Evolutionary conservation across 768 basidiomycete species (phyloP).

Genomic region (Kwoniella dendrophila): DNA sequence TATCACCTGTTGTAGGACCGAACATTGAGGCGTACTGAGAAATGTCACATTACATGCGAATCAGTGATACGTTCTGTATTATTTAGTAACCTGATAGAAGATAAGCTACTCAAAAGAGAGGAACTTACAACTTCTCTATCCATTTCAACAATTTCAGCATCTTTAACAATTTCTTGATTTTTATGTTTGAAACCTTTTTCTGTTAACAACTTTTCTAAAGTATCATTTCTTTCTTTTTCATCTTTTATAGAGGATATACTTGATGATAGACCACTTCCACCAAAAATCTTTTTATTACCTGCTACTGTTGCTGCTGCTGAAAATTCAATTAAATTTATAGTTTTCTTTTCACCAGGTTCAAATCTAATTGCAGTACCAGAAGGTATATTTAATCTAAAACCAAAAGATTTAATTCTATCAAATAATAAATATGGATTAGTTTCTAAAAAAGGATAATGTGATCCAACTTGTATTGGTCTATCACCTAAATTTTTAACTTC

Average conservation of each 20-base stretch:
- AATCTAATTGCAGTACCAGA: slow-evolving; percentile 95
- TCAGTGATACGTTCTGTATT: too few relatives aligned
- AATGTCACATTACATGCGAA: neutral
- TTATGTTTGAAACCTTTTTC: slow-evolving; percentile 69
- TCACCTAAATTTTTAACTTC: slow-evolving; percentile 88
- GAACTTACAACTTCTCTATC: slow-evolving; percentile 56
- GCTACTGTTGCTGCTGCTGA: too few relatives aligned
- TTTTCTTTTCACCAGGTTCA: slow-evolving; percentile 87
- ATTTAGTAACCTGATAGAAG: too few relatives aligned
- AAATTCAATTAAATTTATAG: slow-evolving; percentile 77
- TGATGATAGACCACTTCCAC: slow-evolving; percentile 73
- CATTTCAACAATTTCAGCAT: slow-evolving; percentile 61
- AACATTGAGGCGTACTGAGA: slow-evolving; percentile 81
- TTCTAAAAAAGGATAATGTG: slow-evolving; percentile 93
- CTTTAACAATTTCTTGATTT: slow-evolving; percentile 58
- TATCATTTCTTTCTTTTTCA: slow-evolving; percentile 27
- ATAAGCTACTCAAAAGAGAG: too few relatives aligned
- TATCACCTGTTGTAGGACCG: slow-evolving; percentile 90
- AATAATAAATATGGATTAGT: slow-evolving; percentile 79
- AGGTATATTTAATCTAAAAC: slow-evolving; percentile 75
- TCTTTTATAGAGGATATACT: slow-evolving; percentile 58
- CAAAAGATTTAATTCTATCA: slow-evolving; percentile 77
- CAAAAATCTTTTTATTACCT: slow-evolving; percentile 71
- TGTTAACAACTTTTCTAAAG: slow-evolving; percentile 58
- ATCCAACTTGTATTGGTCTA: slow-evolving; percentile 91